phyloP scores from a whole-genome alignment of 1,139 yeast species.

The Geotrichum reessii region DNA sequence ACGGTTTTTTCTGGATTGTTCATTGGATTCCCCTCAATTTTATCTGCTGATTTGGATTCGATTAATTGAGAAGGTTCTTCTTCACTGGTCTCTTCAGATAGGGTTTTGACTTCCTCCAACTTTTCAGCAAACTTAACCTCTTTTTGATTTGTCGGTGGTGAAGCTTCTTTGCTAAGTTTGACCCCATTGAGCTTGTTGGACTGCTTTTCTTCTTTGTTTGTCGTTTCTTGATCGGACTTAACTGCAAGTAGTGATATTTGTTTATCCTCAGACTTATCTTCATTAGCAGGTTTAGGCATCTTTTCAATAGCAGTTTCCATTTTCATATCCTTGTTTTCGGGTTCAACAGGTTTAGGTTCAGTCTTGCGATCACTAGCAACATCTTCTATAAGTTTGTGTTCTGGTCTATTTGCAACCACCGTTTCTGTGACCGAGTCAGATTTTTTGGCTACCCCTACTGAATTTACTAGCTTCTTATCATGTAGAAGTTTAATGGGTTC shows the following conservation, averaged over 20 bases:
- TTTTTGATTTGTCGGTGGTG: background rate
- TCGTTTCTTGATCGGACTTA: background rate
- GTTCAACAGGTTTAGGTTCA: background rate
- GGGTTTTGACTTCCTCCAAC: background rate
- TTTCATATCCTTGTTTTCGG: background rate
- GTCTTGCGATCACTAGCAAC: background rate
- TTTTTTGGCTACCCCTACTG: background rate
- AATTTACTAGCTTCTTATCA: background rate
- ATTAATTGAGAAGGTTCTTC: background rate
- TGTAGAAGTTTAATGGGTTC: background rate
- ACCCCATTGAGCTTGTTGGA: background rate
- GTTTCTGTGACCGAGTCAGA: background rate
- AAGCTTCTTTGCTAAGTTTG: background rate
- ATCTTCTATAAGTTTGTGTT: background rate
- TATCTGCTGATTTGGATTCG: background rate
- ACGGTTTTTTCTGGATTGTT: background rate
- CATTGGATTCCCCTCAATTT: background rate
- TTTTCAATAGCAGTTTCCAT: background rate
- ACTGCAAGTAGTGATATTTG: background rate
- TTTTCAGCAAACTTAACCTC: background rate
- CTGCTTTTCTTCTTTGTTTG: background rate
- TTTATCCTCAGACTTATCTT: background rate
- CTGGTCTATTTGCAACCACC: background rate
- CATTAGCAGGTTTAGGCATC: background rate
- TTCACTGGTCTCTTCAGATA: background rate